A percentile compares a stretch with the other conserved stretches of the same genome.
Evolutionary conservation across 352 stramenopile genomes (phyloP).

Genomic region (Salisapilia sapeloensis): DNA sequence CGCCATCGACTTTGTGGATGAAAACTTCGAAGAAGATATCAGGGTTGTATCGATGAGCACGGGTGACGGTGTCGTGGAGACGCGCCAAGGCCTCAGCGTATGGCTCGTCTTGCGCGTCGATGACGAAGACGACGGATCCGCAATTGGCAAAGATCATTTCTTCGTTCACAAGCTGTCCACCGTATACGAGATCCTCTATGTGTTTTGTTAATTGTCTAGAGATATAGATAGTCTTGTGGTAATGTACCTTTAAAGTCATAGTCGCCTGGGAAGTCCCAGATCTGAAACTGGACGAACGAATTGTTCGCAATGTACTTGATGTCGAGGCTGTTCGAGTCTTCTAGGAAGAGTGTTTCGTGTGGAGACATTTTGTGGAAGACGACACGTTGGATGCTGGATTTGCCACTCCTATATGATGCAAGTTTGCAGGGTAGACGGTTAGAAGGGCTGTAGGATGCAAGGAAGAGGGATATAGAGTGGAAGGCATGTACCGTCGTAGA

Average conservation of each 20-base stretch:
- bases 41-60: constrained; percentile 85
- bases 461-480: too few relatives aligned
- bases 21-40: constrained; percentile 97
- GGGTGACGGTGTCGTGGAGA: constrained; percentile 78
- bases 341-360: constrained; percentile 95
- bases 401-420: constrained; percentile 37
- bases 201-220: constrained; percentile 12
- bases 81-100: constrained; percentile 76
- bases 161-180: constrained; percentile 77
- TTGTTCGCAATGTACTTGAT: constrained; percentile 97
- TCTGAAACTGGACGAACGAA: constrained; percentile 95
- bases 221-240: background rate
- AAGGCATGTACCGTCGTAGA: constrained; percentile 49
- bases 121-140: constrained; percentile 92
- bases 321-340: constrained; percentile 76
- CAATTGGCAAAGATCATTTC: constrained; percentile 86
- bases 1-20: constrained; percentile 98
- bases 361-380: constrained; percentile 99
- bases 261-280: constrained; percentile 98
- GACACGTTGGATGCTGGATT: constrained; percentile 87
- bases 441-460: too few relatives aligned
- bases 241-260: constrained; percentile 71
- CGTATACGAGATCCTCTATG: constrained; percentile 74
- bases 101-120: constrained; percentile 94
- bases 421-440: too few relatives aligned